These are phyloP conservation scores for Trypanosoma lewisi DNA, from an alignment of 208 protist species.

Conservation along the genomic window DNA sequence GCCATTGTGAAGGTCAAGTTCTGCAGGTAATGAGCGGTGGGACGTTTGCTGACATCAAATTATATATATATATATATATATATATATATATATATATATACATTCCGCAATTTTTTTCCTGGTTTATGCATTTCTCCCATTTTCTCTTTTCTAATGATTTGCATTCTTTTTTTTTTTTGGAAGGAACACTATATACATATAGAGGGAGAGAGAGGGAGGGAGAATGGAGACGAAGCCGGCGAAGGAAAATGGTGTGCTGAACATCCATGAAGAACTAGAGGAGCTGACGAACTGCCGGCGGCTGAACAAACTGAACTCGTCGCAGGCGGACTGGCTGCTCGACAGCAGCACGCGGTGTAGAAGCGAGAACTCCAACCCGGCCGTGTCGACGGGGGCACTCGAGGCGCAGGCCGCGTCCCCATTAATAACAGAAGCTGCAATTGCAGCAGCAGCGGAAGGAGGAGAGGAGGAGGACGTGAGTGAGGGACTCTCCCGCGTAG, in stretches of 20 bases:
- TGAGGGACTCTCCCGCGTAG: conserved; percentile 2
- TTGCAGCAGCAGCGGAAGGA: background rate
- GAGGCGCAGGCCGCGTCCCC: no score
- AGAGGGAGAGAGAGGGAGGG: background rate
- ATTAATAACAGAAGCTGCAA: no score
- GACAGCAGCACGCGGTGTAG: background rate
- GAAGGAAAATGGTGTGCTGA: background rate
- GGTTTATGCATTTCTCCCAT: conserved; percentile 16
- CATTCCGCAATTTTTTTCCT: conserved; percentile 16
- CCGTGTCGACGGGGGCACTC: background rate
- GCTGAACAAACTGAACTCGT: background rate
- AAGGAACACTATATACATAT: background rate
- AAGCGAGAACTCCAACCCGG: background rate
- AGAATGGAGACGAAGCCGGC: background rate
- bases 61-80: background rate
- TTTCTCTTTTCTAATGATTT: background rate
- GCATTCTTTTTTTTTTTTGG: conserved; percentile 3
- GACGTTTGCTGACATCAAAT: no score
- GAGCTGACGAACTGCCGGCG: conserved; percentile 11
- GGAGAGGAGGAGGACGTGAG: conserved; percentile 6
- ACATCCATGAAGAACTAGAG: conserved; percentile 13
- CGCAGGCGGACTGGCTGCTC: conserved; percentile 16
- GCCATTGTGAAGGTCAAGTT: no score
- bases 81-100: background rate
- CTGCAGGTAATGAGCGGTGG: no score